Conservation (phyloP, 1,284 basidiomycete species). For the Ceratobasidium sp. region DNA sequence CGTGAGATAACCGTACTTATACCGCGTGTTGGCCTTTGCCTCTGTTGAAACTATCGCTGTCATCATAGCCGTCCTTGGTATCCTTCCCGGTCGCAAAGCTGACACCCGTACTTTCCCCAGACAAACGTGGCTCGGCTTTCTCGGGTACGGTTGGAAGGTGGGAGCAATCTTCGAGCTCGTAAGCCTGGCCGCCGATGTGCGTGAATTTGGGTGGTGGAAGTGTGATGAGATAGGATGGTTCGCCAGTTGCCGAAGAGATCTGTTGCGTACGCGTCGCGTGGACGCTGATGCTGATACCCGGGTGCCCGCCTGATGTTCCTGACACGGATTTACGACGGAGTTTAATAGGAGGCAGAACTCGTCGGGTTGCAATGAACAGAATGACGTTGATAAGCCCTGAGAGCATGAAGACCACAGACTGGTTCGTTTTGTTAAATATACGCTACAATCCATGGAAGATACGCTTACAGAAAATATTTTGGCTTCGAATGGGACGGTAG, state of each 20-base stretch:
- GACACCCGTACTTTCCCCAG: conserved; percentile 15
- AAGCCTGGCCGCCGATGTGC: conserved; percentile 1
- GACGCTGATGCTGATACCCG: conserved; percentile 20
- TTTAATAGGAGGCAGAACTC: conserved; percentile 43
- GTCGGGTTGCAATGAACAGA: conserved; percentile 50
- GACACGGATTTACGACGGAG: conserved; percentile 30
- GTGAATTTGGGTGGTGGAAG: conserved; percentile 22
- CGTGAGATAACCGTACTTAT: neutral
- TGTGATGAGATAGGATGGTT: conserved; percentile 16
- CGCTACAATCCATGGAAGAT: conserved; percentile 43
- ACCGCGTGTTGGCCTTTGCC: neutral
- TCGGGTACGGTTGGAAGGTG: conserved; percentile 6
- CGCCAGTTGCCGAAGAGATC: conserved; percentile 16
- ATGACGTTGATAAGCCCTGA: conserved; percentile 51
- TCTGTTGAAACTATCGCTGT: neutral
- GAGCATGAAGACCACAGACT: conserved; percentile 47
- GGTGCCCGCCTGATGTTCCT: conserved; percentile 6
- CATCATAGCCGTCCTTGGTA: conserved; percentile 29
- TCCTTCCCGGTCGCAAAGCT: conserved; percentile 27
- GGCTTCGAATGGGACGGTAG: conserved; percentile 46
- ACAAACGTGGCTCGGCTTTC: conserved; percentile 18
- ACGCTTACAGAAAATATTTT: conserved; percentile 48
- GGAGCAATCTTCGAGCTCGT: conserved; percentile 26
- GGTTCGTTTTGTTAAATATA: neutral
- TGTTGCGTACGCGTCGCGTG: conserved; percentile 31